Evolutionary conservation across 2,329 filamentous ascomycete genomes (phyloP).

Genomic region (Chrysosporium queenslandicum): DNA sequence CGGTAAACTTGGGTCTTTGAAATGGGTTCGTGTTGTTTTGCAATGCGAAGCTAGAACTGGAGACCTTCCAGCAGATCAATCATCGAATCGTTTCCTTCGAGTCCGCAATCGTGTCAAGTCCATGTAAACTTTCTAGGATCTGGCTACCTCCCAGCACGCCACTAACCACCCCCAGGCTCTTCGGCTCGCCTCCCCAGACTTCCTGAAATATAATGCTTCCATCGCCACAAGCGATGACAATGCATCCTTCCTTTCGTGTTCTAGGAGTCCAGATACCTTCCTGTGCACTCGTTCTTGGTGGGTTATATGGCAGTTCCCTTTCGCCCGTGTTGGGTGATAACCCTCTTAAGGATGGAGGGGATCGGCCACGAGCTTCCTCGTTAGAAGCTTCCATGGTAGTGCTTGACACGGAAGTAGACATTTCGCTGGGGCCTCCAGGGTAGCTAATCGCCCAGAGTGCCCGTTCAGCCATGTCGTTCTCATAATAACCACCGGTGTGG

Average conservation of each 20-base stretch:
- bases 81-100: conserved; percentile 55
- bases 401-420: neutral
- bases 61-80: conserved; percentile 19
- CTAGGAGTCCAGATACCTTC: conserved; percentile 47
- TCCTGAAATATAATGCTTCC: conserved; percentile 92
- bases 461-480: conserved; percentile 25
- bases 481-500: conserved; percentile 23
- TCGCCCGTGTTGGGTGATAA: neutral
- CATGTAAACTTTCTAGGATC: conserved; percentile 72
- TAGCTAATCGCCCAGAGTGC: conserved; percentile 85
- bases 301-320: neutral
- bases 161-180: conserved; percentile 43
- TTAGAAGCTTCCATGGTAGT: neutral
- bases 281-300: conserved; percentile 34
- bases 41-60: neutral
- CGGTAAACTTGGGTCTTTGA: no score
- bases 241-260: conserved; percentile 62
- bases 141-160: conserved; percentile 70
- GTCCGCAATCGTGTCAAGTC: conserved; percentile 49
- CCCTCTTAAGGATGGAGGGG: neutral
- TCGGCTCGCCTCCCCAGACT: conserved; percentile 64
- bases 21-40: neutral
- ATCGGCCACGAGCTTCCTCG: neutral
- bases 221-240: conserved; percentile 86
- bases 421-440: conserved; percentile 50